Evolutionary conservation across 805 yeast genomes (phyloP), one percentile per base, ranked within the genome.

Genomic region (Grigorovia transvaalensis): DNA sequence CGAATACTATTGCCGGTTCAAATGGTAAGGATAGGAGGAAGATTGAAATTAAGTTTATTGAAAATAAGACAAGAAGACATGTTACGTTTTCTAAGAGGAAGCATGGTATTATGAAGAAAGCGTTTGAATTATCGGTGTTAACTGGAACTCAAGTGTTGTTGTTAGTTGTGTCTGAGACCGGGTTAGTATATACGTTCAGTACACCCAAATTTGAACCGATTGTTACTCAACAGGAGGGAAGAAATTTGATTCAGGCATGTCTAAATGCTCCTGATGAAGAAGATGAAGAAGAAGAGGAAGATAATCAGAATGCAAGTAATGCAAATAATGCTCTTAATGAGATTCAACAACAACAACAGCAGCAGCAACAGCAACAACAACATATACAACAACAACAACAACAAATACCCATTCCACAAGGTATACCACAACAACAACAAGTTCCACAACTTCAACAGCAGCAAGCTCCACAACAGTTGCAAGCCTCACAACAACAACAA

Each of bases 21-120:
- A 30, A 30, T 17, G 13, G 47, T 23, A 74, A 82, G 58, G 86
- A 81, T 66, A 74, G 86, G 67, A 79, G 99, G 75, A 91, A 91
- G 72, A 91, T 91, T 63, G 99, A 93, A 71, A 93, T 93, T 69
- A 88, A 88, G 74, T 93, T 93, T 66, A 93, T 93, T 64, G 96
- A 91, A 74, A 97, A 93, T 71, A 93, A 93, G 73, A 88, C 96
- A 19, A 82, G 99, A 69, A 87, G 99, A 65, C 99, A 93, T 72
- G 95, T 93, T 62, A 93, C 99, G 33, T 93, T 93, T 65, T 88
- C 97, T 50, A 93, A 93, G 74, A 85, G 99, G 72, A 91, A 91
- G 72, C 98, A 96, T 46, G 99, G 99, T 61, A 91, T 93, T 64
- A 93, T 93, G 99, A 93, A 93, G 74, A 93, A 93, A 74, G 99